A percentile compares a stretch with the other conserved stretches of the same genome.
These are phyloP conservation scores for Aspergillus fischeri DNA, from an alignment of 2,329 filamentous ascomycete species.

Conservation along the genomic window DNA sequence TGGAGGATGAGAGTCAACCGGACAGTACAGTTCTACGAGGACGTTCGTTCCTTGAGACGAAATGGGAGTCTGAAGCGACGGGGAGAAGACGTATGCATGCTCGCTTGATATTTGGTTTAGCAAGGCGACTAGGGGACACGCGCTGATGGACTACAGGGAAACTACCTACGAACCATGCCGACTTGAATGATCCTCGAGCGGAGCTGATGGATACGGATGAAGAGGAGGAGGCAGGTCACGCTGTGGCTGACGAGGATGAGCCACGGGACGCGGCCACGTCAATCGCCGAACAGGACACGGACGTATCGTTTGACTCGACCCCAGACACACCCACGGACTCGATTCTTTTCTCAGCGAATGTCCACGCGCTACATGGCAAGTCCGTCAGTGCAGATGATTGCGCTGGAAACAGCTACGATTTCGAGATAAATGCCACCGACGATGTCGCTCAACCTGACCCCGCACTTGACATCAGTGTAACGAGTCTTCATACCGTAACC, in stretches of 20 bases:
- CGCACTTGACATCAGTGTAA: not conserved
- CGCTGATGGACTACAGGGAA: conserved; percentile 16
- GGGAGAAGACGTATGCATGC: conserved; percentile 26
- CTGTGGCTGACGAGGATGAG: conserved; percentile 4
- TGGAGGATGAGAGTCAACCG: conserved; percentile 1
- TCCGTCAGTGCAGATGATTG: conserved; percentile 3
- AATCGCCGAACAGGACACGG: conserved; percentile 8
- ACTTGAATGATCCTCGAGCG: conserved; percentile 6
- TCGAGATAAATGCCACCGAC: conserved; percentile 12
- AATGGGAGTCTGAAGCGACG: conserved; percentile 34
- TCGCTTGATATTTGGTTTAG: not conserved
- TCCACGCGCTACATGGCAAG: conserved; percentile 18
- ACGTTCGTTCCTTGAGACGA: conserved; percentile 39
- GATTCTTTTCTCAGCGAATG: conserved; percentile 15
- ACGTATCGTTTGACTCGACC: conserved; percentile 15
- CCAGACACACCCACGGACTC: conserved; percentile 8
- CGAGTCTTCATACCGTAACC: not conserved
- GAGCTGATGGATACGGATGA: conserved; percentile 12
- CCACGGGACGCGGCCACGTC: conserved; percentile 16
- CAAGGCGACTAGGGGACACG: conserved; percentile 1
- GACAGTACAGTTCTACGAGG: conserved; percentile 17
- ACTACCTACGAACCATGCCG: conserved; percentile 13
- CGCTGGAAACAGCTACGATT: conserved; percentile 3
- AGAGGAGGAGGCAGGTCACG: conserved; percentile 4
- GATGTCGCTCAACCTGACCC: conserved; percentile 1